A percentile compares a stretch with the other conserved stretches of the same genome.
phyloP scores from a whole-genome alignment of 2,329 filamentous ascomycete genomes.

The Chrysoporthe cubensis region DNA sequence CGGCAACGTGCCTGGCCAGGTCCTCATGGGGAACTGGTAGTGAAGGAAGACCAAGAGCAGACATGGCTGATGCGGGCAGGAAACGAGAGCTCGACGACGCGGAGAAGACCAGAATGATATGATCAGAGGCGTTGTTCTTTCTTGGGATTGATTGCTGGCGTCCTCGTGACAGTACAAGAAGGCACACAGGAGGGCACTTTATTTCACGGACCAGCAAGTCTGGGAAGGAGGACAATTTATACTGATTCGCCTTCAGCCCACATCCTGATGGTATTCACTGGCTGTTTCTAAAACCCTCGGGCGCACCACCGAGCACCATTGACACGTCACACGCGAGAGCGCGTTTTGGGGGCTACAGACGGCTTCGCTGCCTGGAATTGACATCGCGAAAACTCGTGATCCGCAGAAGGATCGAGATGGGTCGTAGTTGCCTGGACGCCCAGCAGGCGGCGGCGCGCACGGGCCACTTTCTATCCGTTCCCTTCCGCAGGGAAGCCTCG shows the following conservation, averaged over 20 bases:
- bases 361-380: constrained; percentile 18
- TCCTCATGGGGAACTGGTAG: constrained; percentile 51
- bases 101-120: background rate
- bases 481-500: too few species aligned
- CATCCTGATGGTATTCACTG: background rate
- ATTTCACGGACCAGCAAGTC: background rate
- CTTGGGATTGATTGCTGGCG: background rate
- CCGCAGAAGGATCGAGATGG: background rate
- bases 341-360: constrained; percentile 16
- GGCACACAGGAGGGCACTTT: background rate
- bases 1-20: constrained; percentile 57
- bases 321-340: constrained; percentile 7
- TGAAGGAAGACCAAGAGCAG: constrained; percentile 44
- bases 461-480: too few species aligned
- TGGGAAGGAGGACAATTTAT: background rate
- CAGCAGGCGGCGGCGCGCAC: too few species aligned
- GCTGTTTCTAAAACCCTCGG: background rate
- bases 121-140: background rate
- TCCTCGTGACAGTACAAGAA: background rate
- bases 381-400: constrained; percentile 25
- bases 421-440: constrained; percentile 14
- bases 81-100: background rate
- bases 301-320: background rate
- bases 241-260: background rate
- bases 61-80: constrained; percentile 38